Conservation (phyloP, 140 eudicot species). For the Ambrosia hybrid region DNA sequence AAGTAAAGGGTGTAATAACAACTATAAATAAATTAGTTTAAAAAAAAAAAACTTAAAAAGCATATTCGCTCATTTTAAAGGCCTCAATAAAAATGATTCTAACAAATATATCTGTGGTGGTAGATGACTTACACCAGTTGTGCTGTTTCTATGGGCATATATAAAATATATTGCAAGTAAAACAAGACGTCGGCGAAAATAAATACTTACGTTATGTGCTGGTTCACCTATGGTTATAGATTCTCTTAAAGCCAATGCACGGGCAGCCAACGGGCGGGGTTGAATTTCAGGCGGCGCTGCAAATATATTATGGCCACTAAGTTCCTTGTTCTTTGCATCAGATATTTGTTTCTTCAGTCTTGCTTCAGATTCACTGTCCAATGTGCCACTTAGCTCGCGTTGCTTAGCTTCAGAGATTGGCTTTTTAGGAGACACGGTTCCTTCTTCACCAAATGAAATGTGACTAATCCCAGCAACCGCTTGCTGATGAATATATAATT, state of each 20-base stretch:
- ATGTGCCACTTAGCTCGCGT: constrained; percentile 14
- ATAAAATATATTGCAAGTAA: background rate
- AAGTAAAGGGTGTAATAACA: background rate
- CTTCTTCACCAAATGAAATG: constrained; percentile 11
- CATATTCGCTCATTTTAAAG: background rate
- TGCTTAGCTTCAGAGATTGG: constrained; percentile 14
- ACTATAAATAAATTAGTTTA: background rate
- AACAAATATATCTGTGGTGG: background rate
- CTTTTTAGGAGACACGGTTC: constrained; percentile 3
- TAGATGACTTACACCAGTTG: background rate
- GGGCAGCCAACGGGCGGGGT: constrained; percentile 3
- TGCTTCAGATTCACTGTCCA: constrained; percentile 14
- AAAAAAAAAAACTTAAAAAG: too few relatives aligned
- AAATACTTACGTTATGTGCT: constrained; percentile 5
- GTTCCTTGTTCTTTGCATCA: constrained; percentile 15
- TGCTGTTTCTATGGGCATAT: background rate
- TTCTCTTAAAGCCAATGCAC: constrained; percentile 10
- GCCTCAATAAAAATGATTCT: background rate
- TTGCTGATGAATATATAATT: constrained; percentile 2
- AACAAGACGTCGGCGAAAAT: background rate
- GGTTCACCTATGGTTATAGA: constrained; percentile 7
- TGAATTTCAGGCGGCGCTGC: constrained; percentile 9
- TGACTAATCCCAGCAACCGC: constrained; percentile 8
- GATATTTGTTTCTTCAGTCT: constrained; percentile 6
- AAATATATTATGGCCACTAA: constrained; percentile 11